A percentile compares a stretch with the other conserved stretches of the same genome.
Conservation (phyloP, 345 rosid genomes). For the Boechera stricta region DNA sequence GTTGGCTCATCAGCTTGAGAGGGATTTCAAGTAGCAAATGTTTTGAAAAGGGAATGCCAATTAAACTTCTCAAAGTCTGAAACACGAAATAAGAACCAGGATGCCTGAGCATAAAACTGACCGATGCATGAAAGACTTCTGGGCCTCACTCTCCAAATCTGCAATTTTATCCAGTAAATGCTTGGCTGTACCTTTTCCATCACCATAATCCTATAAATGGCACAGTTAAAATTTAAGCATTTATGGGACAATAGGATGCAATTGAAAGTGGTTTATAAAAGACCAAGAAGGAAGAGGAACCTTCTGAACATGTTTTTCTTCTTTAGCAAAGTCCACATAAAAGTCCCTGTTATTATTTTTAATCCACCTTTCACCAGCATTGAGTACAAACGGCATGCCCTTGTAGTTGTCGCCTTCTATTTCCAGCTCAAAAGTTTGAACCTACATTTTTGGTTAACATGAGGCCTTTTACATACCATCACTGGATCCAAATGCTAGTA, state of each 20-base stretch:
- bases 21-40: constrained; percentile 13
- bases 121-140: constrained; percentile 99
- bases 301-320: constrained; percentile 67
- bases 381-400: constrained; percentile 96
- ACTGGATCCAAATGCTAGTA: constrained; percentile 30
- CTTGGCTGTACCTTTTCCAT: constrained; percentile 87
- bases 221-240: constrained; percentile 27
- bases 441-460: constrained; percentile 53
- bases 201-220: constrained; percentile 65
- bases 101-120: constrained; percentile 49
- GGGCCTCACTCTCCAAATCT: constrained; percentile 87
- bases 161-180: constrained; percentile 76
- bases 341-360: constrained; percentile 79
- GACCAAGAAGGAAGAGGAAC: constrained; percentile 51
- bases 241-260: constrained; percentile 22
- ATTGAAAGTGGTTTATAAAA: constrained; percentile 19
- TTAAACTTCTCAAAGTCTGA: constrained; percentile 24
- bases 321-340: constrained; percentile 65
- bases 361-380: constrained; percentile 77
- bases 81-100: constrained; percentile 13
- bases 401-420: constrained; percentile 69
- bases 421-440: constrained; percentile 75
- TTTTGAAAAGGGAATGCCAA: constrained; percentile 14
- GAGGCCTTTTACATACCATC: constrained; percentile 29
- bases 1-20: constrained; percentile 8